Evolutionary conservation across 31 red algal species (phyloP).

Genomic region (Endocladia muricata): DNA sequence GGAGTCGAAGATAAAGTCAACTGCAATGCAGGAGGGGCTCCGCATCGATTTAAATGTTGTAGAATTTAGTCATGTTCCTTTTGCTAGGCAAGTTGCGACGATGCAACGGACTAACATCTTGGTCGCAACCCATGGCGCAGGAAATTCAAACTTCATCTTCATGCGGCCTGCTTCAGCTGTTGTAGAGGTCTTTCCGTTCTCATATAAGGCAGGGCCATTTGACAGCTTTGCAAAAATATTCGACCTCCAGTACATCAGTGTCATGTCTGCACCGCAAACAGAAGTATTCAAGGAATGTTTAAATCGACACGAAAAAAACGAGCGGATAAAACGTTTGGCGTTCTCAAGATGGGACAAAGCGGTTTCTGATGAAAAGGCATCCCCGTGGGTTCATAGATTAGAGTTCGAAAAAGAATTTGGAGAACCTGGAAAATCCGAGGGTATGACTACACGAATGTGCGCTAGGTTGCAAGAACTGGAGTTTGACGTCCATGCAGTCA

Average conservation of each 20-base stretch:
- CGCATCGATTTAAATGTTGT: constrained; percentile 41
- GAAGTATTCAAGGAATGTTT: constrained; percentile 70
- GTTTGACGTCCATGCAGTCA: constrained; percentile 63
- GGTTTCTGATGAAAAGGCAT: constrained; percentile 25
- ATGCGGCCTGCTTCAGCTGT: constrained; percentile 52
- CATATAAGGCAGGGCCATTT: constrained; percentile 74
- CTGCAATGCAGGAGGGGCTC: constrained; percentile 5
- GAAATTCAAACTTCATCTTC: constrained; percentile 76
- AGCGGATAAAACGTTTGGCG: constrained; percentile 16
- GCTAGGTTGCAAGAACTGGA: constrained; percentile 55
- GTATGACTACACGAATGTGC: constrained; percentile 49
- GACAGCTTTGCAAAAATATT: constrained; percentile 59
- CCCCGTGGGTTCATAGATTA: constrained; percentile 40
- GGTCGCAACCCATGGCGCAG: constrained; percentile 74
- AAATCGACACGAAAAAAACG: constrained; percentile 26
- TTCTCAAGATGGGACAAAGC: constrained; percentile 65
- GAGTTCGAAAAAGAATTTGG: constrained; percentile 56
- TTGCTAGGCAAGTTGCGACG: constrained; percentile 52
- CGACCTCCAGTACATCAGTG: constrained; percentile 40
- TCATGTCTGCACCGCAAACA: constrained; percentile 71
- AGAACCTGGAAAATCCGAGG: constrained; percentile 48
- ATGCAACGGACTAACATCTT: constrained; percentile 74
- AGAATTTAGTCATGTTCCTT: constrained; percentile 38
- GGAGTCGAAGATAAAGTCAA: constrained; percentile 17
- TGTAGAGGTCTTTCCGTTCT: constrained; percentile 83